Base-by-base conservation (phyloP, 805 yeast species). In the Yarrowia porcina region DNA sequence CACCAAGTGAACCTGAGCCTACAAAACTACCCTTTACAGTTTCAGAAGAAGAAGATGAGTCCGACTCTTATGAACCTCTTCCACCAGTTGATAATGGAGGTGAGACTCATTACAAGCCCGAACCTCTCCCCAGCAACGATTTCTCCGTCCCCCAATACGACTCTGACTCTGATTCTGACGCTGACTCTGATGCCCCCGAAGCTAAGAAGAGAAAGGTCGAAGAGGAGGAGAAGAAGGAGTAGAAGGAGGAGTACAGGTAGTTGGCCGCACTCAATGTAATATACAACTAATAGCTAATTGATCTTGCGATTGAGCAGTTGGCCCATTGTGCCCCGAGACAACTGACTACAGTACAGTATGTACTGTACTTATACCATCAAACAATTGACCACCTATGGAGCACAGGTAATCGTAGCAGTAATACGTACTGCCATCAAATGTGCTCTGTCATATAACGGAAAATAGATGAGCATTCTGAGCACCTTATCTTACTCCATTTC, bases 141-240 rank as follows among this genome's bases (percentile, higher is more conserved):
- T 56, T 56, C 17, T 56, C 61, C 69, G 38, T 70, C 67, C 20
- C 60, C 2, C 61, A 63, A 18, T 67, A 61, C 38, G 68, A 66
- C 21, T 64, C 64, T 27, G 64, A 63, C 41, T 64, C 61, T 12
- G 69, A 64, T 13, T 70, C 71, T 2, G 83, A 79, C 21, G 74
- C 65, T 38, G 75, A 70, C 10, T 68, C 64, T 8, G 68, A 65
- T 18, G 68, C 64, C 11, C 70, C 73, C 7, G 67, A 67, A 1
- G 61, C 68, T 4, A 73, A 74, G 44, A 71, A 68, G 63, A 63
- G 64, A 27, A 70, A 65, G 66, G 44, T 52, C 13, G 59, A 21
- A 28, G 30, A 18, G 8, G 44, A 52, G 18, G 59, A 52, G n/a
- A n/a, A n/a, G n/a, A n/a, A n/a, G n/a, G n/a, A n/a, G n/a, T n/a